Evolutionary conservation across 495 filamentous ascomycete genomes (phyloP), one percentile per base, ranked within the genome.

Genomic region (Lasiosphaeria miniovina): DNA sequence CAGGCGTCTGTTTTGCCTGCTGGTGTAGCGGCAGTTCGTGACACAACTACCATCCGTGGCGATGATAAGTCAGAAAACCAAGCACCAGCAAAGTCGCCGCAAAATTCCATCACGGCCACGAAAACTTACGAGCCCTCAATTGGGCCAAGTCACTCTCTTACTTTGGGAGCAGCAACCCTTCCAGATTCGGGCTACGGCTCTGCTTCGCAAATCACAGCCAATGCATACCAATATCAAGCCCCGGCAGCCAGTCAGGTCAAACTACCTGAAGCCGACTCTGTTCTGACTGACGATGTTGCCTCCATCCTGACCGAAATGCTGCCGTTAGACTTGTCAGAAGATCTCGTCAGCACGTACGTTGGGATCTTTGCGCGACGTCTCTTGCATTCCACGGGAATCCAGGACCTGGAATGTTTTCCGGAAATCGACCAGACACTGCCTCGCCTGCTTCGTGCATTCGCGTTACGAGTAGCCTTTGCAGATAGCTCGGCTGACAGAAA

Each of bases 291-390:
- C 15, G 56, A 58, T 33, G 32, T 24, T 12, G 56, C 48, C 14
- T 58, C 56, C 2, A 35, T 52, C 3, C 31, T 51, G 32, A 58
- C 56, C 17, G 56, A 58, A 14, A 58, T 51, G n/a, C 48, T 58
- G 33, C 40, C 56, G 5, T 48, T 58, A 8, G 56, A 41, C 4
- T 43, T 58, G 46, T 12, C 56, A 4, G 11, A 33, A 14, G 46
- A 51, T n/a, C 4, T 32, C 6, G n/a, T 5, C 8, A 40, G 36
- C 35, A 31, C 48, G 32, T 58, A 51, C 40, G 56, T 58, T 15
- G 35, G 32, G 4, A 32, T 4, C 15, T 58, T 58, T 43, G 56
- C 38, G 5, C 32, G 52, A 4, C 56, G n/a, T 5, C 12, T 58
- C 17, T 36, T 58, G 15, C 5, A 41, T 2, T 31, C 56, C 48